Base-by-base conservation (phyloP, 2,329 filamentous ascomycete genomes). In the Dactylonectria macrodidyma region DNA sequence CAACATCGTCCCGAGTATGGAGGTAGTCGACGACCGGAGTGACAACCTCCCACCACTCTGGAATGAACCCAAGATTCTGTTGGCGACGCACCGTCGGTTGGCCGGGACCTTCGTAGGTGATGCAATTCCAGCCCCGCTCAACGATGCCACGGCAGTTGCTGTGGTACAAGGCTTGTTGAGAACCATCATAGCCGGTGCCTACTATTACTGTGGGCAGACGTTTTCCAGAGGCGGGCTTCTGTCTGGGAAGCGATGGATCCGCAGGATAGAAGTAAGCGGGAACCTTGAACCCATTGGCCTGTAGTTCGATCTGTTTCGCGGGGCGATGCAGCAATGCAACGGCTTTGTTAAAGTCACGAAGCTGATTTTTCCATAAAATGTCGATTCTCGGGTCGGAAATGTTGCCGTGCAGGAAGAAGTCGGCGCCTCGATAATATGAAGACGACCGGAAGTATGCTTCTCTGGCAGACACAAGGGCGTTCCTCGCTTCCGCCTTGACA, bases 81-180 rank as follows among this genome's bases (percentile, higher is more conserved):
- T 67, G n/a, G 5, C 65, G 65, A 1, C 65, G 65, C 11, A 67
- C 60, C 2, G 65, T 67, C 2, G 65, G 65, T 36, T 67, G 65
- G 2, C 65, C 65, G 3, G 65, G 65, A 12, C 65, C 65, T 22
- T 67, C 65, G 33, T 67, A 67, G 6, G 51, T 61, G 51, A 67
- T 61, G 24, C 60, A 67, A n/a, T 67, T 84, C 69, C 77, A 83
- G 9, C 83, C 83, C 1, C 82, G 77, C 14, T 78, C 76, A 7
- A 84, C 68, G 0, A 79, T 78, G 0, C 77, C 71, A 1, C 74
- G 71, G n/a, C 76, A 82, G 5, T 76, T 71, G 7, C 72, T 41
- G 59, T 85, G 83, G 57, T 81, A 80, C n/a, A 82, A 73, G 26
- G 84, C 83, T 61, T 85, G 83, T 64, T 83, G 81, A 0, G 78